Conservation (phyloP, 768 basidiomycete species). For the Pisolithus orientalis region DNA sequence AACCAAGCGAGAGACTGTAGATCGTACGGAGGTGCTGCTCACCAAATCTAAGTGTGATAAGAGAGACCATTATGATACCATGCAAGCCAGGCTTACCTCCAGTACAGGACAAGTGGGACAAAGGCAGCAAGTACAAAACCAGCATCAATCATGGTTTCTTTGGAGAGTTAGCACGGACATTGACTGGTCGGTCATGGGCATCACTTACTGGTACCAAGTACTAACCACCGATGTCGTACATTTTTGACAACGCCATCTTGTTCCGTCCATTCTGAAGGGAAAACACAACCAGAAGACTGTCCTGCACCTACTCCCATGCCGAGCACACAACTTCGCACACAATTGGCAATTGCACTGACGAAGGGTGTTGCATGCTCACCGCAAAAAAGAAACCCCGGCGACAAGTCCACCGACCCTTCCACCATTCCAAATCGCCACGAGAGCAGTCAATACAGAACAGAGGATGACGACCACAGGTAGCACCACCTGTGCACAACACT, state of each 20-base stretch:
- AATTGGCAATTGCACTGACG: not conserved
- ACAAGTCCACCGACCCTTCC: constrained; percentile 59
- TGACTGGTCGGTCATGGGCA: not conserved
- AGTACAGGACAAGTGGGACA: constrained; percentile 78
- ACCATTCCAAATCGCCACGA: constrained; percentile 70
- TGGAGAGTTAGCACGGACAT: constrained; percentile 1
- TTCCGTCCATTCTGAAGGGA: constrained; percentile 87
- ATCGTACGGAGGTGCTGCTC: constrained; percentile 69
- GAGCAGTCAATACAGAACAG: constrained; percentile 79
- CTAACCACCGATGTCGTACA: constrained; percentile 54
- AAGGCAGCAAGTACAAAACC: constrained; percentile 78
- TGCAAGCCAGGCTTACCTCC: constrained; percentile 56
- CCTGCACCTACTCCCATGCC: constrained; percentile 88
- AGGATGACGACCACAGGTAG: constrained; percentile 80
- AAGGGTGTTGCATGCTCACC: constrained; percentile 36
- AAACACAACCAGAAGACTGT: constrained; percentile 87
- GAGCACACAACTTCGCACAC: constrained; percentile 59
- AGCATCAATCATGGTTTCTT: constrained; percentile 81
- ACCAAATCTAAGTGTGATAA: constrained; percentile 49
- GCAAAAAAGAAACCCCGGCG: constrained; percentile 72
- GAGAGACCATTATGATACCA: not conserved
- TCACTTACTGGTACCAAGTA: constrained; percentile 54
- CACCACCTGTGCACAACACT: constrained; percentile 48
- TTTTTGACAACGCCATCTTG: constrained; percentile 71
- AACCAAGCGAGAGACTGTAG: constrained; percentile 31